A percentile compares a stretch with the other conserved stretches of the same genome.
These are phyloP conservation scores for Coleophoma crateriformis DNA, from an alignment of 2,329 filamentous ascomycete genomes.

Conservation along the genomic window DNA sequence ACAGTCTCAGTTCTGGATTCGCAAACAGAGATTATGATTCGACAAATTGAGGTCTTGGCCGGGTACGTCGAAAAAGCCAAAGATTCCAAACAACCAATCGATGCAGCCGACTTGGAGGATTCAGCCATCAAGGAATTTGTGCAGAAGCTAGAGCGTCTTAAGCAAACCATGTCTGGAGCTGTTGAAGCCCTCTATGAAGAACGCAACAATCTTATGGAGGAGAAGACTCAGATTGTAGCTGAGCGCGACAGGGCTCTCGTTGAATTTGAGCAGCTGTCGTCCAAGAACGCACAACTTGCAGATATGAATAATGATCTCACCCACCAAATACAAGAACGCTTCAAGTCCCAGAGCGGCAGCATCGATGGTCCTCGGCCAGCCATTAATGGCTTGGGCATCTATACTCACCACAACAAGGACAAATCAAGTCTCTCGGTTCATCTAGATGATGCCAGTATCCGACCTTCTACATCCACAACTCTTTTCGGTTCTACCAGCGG, in stretches of 20 bases:
- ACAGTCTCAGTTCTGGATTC: conserved; percentile 93
- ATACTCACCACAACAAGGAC: conserved; percentile 44
- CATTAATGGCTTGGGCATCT: conserved; percentile 60
- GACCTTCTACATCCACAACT: conserved; percentile 34
- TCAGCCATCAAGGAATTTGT: conserved; percentile 89
- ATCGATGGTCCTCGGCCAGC: conserved; percentile 33
- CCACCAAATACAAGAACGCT: conserved; percentile 87
- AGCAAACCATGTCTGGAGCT: conserved; percentile 48
- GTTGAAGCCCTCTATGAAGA: conserved; percentile 62
- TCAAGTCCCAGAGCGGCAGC: conserved; percentile 68
- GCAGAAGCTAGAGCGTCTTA: conserved; percentile 61
- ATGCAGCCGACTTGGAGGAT: conserved; percentile 78
- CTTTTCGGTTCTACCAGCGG: conserved; percentile 14
- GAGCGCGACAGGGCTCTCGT: conserved; percentile 90
- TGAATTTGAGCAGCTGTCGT: conserved; percentile 91
- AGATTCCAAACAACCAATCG: conserved; percentile 72
- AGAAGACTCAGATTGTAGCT: conserved; percentile 74
- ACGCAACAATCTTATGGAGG: conserved; percentile 76
- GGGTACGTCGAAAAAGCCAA: conserved; percentile 86
- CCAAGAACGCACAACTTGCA: conserved; percentile 88
- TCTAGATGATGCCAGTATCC: conserved; percentile 28
- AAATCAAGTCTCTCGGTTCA: conserved; percentile 31
- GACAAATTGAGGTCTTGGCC: conserved; percentile 82
- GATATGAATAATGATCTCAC: conserved; percentile 95
- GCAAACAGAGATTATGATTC: conserved; percentile 91